Conservation (phyloP, 1,139 yeast genomes). For the Saccharomycopsis hybrid region DNA sequence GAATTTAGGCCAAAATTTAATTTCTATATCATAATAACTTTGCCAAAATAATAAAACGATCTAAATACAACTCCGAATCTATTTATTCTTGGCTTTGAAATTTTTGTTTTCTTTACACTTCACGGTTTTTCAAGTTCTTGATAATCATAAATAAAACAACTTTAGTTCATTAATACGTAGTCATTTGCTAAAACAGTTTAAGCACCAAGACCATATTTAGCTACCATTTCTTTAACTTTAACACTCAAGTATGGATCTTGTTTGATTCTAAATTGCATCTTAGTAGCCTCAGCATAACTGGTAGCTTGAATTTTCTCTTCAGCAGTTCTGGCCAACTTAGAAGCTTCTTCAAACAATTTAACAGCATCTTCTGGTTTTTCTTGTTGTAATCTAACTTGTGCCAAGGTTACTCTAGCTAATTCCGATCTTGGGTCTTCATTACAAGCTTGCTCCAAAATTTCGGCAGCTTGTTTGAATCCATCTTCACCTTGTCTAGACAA, state of each 20-base stretch:
- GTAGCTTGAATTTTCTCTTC: conserved; percentile 90
- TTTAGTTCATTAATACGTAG: too few relatives aligned
- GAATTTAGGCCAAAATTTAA: too few relatives aligned
- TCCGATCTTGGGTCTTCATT: conserved; percentile 83
- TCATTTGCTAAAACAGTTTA: background rate
- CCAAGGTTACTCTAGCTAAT: conserved; percentile 81
- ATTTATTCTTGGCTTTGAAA: too few relatives aligned
- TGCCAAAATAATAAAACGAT: too few relatives aligned
- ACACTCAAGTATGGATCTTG: conserved; percentile 52
- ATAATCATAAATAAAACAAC: too few relatives aligned
- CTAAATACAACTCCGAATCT: too few relatives aligned
- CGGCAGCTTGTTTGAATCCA: conserved; percentile 56
- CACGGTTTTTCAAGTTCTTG: too few relatives aligned
- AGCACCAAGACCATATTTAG: background rate
- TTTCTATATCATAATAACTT: too few relatives aligned
- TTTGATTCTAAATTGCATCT: conserved; percentile 69
- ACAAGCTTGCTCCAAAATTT: conserved; percentile 68
- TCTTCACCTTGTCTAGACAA: conserved; percentile 51
- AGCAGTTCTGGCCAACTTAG: conserved; percentile 72
- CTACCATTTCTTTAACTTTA: conserved; percentile 38
- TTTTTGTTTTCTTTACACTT: too few relatives aligned
- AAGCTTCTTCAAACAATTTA: conserved; percentile 72
- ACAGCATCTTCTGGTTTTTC: conserved; percentile 82
- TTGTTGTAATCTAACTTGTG: conserved; percentile 82
- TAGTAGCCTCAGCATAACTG: conserved; percentile 87